Evolutionary conservation across 2,329 filamentous ascomycete genomes (phyloP).

Genomic region (Cercospora nicotianae): DNA sequence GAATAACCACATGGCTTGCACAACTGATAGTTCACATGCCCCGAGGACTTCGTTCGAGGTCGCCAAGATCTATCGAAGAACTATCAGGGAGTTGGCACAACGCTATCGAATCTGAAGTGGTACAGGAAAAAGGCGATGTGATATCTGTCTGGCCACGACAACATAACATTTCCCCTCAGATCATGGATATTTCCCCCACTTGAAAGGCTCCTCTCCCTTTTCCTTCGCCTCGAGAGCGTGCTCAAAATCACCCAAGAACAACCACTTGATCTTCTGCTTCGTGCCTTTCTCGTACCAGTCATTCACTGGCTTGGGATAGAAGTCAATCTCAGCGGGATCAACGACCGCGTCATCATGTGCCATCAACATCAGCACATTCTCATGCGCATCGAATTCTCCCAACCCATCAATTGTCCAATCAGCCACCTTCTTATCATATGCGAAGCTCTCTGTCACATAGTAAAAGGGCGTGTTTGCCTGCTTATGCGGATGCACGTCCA

Average conservation of each 20-base stretch:
- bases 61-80: neutral
- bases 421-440: conserved; percentile 39
- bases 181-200: conserved; percentile 26
- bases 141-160: neutral
- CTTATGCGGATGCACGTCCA: conserved; percentile 42
- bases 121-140: neutral
- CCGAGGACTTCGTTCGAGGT: neutral
- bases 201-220: conserved; percentile 28
- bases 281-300: conserved; percentile 36
- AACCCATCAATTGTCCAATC: conserved; percentile 38
- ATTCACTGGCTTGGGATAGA: conserved; percentile 45
- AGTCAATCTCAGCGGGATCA: conserved; percentile 35
- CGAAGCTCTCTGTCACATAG: conserved; percentile 37
- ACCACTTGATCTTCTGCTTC: conserved; percentile 36
- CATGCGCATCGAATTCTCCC: conserved; percentile 38
- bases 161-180: neutral
- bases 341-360: conserved; percentile 38
- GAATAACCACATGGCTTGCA: neutral
- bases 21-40: neutral
- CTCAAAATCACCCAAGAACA: conserved; percentile 54
- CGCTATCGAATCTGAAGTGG: too few relatives aligned
- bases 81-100: neutral
- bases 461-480: conserved; percentile 41
- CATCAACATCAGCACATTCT: conserved; percentile 36
- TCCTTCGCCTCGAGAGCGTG: conserved; percentile 41